These are phyloP conservation scores for Pyrenophora seminiperda DNA, from an alignment of 2,329 filamentous ascomycete species.

Conservation along the genomic window DNA sequence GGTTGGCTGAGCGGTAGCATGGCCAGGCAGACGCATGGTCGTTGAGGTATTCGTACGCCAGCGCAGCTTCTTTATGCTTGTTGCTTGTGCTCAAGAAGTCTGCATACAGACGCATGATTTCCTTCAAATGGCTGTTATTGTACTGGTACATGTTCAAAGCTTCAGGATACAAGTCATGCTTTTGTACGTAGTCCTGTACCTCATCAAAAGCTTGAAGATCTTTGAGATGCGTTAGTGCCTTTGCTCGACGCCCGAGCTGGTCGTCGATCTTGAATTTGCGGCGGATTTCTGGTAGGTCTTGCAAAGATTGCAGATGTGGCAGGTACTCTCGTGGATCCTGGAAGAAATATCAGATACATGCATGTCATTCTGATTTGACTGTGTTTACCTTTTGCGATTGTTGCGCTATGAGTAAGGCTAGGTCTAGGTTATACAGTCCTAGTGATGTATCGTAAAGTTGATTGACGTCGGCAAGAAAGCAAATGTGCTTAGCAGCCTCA, in stretches of 20 bases:
- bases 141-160: constrained; percentile 86
- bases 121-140: constrained; percentile 67
- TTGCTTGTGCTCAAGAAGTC: constrained; percentile 75
- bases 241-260: constrained; percentile 74
- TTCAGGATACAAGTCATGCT: constrained; percentile 77
- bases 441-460: constrained; percentile 88
- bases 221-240: constrained; percentile 79
- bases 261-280: constrained; percentile 87
- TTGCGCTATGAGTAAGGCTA: constrained; percentile 88
- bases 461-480: constrained; percentile 94
- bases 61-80: constrained; percentile 81
- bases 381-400: constrained; percentile 76
- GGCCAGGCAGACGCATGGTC: constrained; percentile 76
- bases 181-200: constrained; percentile 75
- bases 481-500: constrained; percentile 92
- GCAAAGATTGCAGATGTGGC: constrained; percentile 87
- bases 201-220: constrained; percentile 76
- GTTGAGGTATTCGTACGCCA: constrained; percentile 85
- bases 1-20: constrained; percentile 81
- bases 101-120: constrained; percentile 79
- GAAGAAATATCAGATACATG: not conserved
- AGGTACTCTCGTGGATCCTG: constrained; percentile 90
- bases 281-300: constrained; percentile 71
- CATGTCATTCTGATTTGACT: not conserved
- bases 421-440: constrained; percentile 87